Conservation (phyloP, 306 rosid genomes). For the Casuarina cunninghamiana region DNA sequence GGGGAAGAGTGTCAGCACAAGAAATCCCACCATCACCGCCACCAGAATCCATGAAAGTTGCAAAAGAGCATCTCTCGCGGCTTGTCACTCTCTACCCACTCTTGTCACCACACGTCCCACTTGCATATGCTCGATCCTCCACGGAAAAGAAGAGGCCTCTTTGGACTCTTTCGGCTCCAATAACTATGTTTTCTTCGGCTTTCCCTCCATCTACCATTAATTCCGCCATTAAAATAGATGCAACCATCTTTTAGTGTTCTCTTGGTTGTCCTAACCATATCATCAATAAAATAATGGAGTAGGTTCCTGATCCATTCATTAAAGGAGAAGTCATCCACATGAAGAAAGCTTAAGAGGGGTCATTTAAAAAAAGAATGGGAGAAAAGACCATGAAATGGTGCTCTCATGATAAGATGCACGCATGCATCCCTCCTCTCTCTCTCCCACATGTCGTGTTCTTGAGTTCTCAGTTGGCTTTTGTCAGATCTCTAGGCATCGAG, state of each 20-base stretch:
- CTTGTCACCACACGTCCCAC: conserved; percentile 24
- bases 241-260: conserved; percentile 7
- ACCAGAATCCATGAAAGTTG: background rate
- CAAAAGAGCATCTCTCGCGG: background rate
- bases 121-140: conserved; percentile 7
- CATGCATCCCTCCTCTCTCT: background rate
- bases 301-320: conserved; percentile 6
- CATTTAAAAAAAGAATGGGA: background rate
- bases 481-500: background rate
- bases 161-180: conserved; percentile 24
- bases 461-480: background rate
- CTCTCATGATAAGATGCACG: background rate
- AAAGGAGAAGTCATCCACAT: background rate
- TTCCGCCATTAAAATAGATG: conserved; percentile 9
- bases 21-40: conserved; percentile 7
- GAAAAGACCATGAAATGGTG: background rate
- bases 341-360: background rate
- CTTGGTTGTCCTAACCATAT: conserved; percentile 1
- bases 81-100: conserved; percentile 22
- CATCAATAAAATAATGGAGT: conserved; percentile 5
- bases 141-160: background rate
- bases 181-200: conserved; percentile 11
- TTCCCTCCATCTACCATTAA: conserved; percentile 17
- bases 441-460: background rate
- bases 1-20: conserved; percentile 15